Evolutionary conservation across 2,329 filamentous ascomycete genomes (phyloP), one percentile per base, ranked within the genome.

Genomic region (Trichoderma lentiforme): DNA sequence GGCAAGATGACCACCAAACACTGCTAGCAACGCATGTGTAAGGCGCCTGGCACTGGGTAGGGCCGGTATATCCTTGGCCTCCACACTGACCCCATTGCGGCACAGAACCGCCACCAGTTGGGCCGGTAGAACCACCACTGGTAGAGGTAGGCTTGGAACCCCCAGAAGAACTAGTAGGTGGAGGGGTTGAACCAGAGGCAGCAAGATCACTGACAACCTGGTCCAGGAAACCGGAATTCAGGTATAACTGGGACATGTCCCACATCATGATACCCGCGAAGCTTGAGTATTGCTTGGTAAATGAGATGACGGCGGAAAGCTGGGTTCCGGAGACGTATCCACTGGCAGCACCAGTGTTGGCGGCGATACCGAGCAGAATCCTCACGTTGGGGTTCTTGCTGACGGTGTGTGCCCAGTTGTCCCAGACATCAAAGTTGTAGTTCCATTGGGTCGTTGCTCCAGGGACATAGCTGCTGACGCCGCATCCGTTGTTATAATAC

Each of bases 191-290:
- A 51, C 43, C 43, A 63, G 61, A 26, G 24, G 61, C 61, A 15
- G 24, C 24, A 70, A 86, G 77, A 71, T 81, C 77, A 60, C 76
- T 71, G 75, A 80, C 78, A 4, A 89, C 80, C 51, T 81, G 78
- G 36, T 80, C 79, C 70, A 91, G 80, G 77, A 89, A 90, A 0
- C 87, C 89, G 2, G 75, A 34, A 79, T 91, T 91, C 14, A 81
- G 80, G 74, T 86, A 89, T 1, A 87, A 83, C 81, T 91, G 89
- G 34, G 83, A 87, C 80, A 87, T 87, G 79, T 92, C 90, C 90
- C 90, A 92, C 81, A 91, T 84, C 90, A 92, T 91, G 34, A 90
- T 85, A 47, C 90, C 90, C 8, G 89, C 90, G 75, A 92, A 92
- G 79, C 85, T 90, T 3, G 82, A 79, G 76, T 86, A 92, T 51